Base-by-base conservation (phyloP, 2,329 filamentous ascomycete species). In the Talaromyces sp. region DNA sequence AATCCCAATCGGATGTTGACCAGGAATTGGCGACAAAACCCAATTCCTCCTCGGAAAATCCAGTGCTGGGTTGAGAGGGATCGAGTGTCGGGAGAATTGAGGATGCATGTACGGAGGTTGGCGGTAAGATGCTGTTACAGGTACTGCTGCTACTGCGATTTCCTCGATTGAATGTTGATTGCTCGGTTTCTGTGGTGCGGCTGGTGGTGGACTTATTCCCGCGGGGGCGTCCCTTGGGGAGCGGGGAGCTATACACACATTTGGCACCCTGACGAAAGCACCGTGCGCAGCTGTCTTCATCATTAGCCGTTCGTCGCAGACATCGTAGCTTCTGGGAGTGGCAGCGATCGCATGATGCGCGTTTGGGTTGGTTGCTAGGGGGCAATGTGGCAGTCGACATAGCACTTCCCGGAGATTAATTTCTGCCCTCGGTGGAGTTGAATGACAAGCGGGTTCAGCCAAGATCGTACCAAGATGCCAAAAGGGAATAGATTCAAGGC, bases 251-350 rank as follows among this genome's bases (percentile, higher is more conserved):
- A 31, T 39, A 41, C 8, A 59, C 25, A 45, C 56, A 59, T 19
- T 10, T 1, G n/a, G 35, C 56, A n/a, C 39, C 27, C n/a, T 39
- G 17, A 22, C 56, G 56, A 27, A 59, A 25, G 31, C 56, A 59
- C 33, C 56, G 56, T n/a, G 27, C 56, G 17, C 56, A 59, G 27
- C 17, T 22, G 15, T 31, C 25, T 39, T 39, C 56, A n/a, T 59
- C 25, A 17, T 31, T 59, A 9, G 35, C 19, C 9, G 19, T 27
- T 27, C 17, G 17, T 19, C 31, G 27, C 2, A n/a, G 27, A 39
- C 56, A 59, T 15, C 56, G 56, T 5, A 59, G 56, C 56, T 59
- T 59, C 13, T 41, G 56, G 6, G 33, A 22, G 22, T 45, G 56
- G 25, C 56, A 59, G 13, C 56, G 56, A 39, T 59, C 56, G 39